Base-by-base conservation (phyloP, 140 eudicot genomes). In the Oenanthe javanica region DNA sequence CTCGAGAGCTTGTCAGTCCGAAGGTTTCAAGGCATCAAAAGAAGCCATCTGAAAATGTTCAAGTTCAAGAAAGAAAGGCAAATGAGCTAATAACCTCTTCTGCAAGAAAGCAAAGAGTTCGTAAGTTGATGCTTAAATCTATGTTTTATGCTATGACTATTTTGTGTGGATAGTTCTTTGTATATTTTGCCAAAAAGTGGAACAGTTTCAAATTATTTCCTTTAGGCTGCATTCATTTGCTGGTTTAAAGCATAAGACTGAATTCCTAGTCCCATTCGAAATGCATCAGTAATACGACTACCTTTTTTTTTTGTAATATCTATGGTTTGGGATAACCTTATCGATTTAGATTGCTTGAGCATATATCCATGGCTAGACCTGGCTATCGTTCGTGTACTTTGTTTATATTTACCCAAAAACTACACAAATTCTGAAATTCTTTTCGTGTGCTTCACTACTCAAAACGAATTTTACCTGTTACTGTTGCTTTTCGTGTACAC, bases 71-170 rank as follows among this genome's bases (percentile, higher is more conserved):
- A 77, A 92, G 86, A 85, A 89, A 92, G 87, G 95, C 84, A 52
- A 84, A 92, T 4, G 96, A 88, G 75, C 84, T 95, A 46, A 95
- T 95, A 79, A 90, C 99, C 13, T 95, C 99, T 74, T 95, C 97
- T 81, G 90, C 91, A 23, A 87, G 97, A 82, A 95, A 95, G 86
- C 89, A 84, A 81, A 84, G 87, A 81, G 84, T 80, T 77, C 88
- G 98, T 92, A 67, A 86, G 89, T 80, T 55, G 43, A 15, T 63
- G 72, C 54, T 52, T 70, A 50, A 61, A 13, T 8, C 59, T 3
- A n/a, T 73, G 31, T 57, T 63, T 27, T 69, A 80, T 81, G 42
- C 48, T 46, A 61, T 71, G 74, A 50, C 81, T 38, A 12, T 66
- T 25, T 18, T n/a, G 47, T 82, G 16, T 48, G 54, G 9, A 21